phyloP scores from a whole-genome alignment of 805 yeast genomes.

The Pichia paraexigua region DNA sequence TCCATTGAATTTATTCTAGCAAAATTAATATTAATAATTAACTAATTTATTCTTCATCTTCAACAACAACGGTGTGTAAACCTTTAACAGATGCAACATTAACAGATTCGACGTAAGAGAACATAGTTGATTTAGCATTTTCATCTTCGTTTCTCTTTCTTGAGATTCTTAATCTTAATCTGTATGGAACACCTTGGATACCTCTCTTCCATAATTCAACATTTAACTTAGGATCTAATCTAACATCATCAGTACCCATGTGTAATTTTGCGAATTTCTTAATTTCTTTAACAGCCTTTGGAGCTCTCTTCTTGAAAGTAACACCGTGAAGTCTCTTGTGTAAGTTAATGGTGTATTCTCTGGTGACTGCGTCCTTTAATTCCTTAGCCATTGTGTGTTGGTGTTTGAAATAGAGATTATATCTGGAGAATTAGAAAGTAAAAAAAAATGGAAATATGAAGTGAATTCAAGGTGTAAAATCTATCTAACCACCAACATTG shows the following conservation, averaged over 20 bases:
- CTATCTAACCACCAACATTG: neutral
- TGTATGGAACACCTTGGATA: constrained; percentile 97
- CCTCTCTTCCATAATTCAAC: constrained; percentile 99
- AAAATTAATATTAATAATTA: neutral
- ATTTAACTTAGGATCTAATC: constrained; percentile 98
- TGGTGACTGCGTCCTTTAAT: constrained; percentile 98
- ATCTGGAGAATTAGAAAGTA: neutral
- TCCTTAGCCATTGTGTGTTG: constrained; percentile 38
- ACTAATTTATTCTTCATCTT: constrained; percentile 40
- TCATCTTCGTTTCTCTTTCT: constrained; percentile 98
- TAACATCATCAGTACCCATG: constrained; percentile 99
- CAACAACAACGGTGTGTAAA: constrained; percentile 95
- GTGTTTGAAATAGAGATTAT: neutral
- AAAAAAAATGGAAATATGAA: neutral
- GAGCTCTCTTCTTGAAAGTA: constrained; percentile 99
- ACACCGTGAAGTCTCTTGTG: constrained; percentile 99
- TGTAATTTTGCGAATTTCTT: constrained; percentile 97
- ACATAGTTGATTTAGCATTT: constrained; percentile 95
- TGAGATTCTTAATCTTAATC: constrained; percentile 97
- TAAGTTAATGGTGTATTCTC: constrained; percentile 99
- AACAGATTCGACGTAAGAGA: constrained; percentile 97
- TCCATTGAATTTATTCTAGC: neutral
- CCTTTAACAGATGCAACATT: constrained; percentile 93
- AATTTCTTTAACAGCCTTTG: constrained; percentile 98
- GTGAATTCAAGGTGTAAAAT: neutral